Evolutionary conservation across 148 eudicot genomes (phyloP).

Genomic region (Spergularia bocconei): DNA sequence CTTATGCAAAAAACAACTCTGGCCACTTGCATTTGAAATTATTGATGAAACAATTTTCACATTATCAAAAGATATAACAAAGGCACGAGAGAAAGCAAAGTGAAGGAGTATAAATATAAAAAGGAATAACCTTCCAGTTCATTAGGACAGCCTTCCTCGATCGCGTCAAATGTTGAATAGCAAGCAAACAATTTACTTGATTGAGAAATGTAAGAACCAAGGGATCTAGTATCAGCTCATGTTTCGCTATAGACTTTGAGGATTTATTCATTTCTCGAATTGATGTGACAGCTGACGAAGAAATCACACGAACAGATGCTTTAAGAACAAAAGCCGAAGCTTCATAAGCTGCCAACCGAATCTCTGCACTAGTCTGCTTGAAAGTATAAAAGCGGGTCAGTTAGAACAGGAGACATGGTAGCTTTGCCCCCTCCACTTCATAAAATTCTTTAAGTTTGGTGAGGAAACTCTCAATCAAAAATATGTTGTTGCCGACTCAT

Average conservation of each 20-base stretch:
- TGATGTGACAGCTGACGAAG: constrained; percentile 44
- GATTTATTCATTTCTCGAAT: constrained; percentile 33
- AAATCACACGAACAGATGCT: constrained; percentile 44
- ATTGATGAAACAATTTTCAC: neutral
- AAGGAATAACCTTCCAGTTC: constrained; percentile 69
- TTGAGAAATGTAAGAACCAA: constrained; percentile 55
- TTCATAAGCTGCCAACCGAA: constrained; percentile 74
- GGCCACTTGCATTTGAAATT: neutral
- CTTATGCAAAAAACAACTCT: neutral
- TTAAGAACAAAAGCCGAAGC: constrained; percentile 58
- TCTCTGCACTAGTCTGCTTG: constrained; percentile 67
- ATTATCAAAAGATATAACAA: neutral
- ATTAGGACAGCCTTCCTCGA: constrained; percentile 72
- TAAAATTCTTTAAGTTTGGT: too few species aligned
- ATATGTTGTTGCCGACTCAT: too few species aligned
- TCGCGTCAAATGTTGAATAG: constrained; percentile 57
- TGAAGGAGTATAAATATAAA: neutral
- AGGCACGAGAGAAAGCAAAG: constrained; percentile 3
- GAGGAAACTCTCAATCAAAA: too few species aligned
- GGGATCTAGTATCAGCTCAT: constrained; percentile 53
- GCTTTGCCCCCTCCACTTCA: too few species aligned
- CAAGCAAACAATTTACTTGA: constrained; percentile 59
- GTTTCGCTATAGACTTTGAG: constrained; percentile 23
- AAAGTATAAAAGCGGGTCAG: constrained; percentile 24
- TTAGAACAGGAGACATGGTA: neutral